Evolutionary conservation across 2,329 filamentous ascomycete genomes (phyloP), one percentile per base, ranked within the genome.

Genomic region (Clonostachys solani): DNA sequence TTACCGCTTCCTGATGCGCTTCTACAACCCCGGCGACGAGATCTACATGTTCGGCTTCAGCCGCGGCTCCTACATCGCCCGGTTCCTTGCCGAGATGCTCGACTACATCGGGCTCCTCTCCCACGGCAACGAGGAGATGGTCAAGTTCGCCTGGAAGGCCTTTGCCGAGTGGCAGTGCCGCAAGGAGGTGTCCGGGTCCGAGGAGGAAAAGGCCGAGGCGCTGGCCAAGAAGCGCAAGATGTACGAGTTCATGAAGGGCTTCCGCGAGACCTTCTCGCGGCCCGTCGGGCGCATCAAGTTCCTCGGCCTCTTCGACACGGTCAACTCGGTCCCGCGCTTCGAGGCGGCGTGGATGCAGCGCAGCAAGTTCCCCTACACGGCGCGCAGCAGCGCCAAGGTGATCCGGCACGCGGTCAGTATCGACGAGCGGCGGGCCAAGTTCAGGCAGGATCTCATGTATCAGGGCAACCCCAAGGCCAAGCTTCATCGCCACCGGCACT

Each of bases 41-140:
- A 86, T 88, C 35, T 88, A 83, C 60, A 81, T 89, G 65, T 88
- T 89, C 50, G 86, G 86, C 1, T 90, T 89, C 66, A 86, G 81
- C 40, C 78, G 86, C 17, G 86, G 86, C 16, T 78, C 85, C 2
- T 89, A 89, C 56, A 86, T 87, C 40, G 86, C 86, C 1, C 80
- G 86, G 4, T 89, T 89, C 57, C 67, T 90, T 1, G 87, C 89
- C 1, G 88, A 94, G 59, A 92, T 92, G 89, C 75, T 94, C 7
- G 88, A 94, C 57, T 84, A 88, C 54, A 83, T 94, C 47, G 89
- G 90, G 2, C 73, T 95, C 0, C 73, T 95, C 13, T 86, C 84
- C 12, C 84, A 87, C 45, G 89, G 89, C 12, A 95, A 95, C 56
- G 87, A 95, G 59, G 89, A 94, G 55, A 86, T 94, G 83, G 83